Percentiles rank a stretch among this genome's conserved stretches.
Conservation (phyloP, 164 flowering plant genomes). For the Amborella trichopoda region DNA sequence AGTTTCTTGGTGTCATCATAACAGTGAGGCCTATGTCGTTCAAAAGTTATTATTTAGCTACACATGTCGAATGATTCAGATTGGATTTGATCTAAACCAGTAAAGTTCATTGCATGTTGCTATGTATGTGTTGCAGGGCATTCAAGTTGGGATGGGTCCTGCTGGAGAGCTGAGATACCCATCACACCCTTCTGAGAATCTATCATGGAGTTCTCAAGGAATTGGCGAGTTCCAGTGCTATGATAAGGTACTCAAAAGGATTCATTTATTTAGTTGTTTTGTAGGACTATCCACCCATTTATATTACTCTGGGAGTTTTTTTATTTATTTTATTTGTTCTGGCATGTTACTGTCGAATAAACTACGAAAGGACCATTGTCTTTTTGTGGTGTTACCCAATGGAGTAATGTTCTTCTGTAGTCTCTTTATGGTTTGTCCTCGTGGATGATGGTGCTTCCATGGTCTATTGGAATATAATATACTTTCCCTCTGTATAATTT, state of each 20-base stretch:
- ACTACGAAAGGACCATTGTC: no score
- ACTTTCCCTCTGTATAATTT: no score
- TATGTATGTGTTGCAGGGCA: conserved; percentile 25
- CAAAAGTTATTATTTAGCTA: background rate
- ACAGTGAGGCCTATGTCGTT: conserved; percentile 39
- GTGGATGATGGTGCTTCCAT: no score
- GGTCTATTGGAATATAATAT: no score
- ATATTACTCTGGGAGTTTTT: no score
- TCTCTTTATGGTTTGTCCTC: no score
- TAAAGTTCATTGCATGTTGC: no score
- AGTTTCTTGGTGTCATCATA: conserved; percentile 35
- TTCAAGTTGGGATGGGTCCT: conserved; percentile 80
- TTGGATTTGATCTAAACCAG: no score
- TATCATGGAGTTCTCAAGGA: conserved; percentile 24
- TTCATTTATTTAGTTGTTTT: background rate
- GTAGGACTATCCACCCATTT: background rate
- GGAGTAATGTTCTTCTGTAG: no score
- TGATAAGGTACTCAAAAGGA: conserved; percentile 41
- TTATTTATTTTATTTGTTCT: background rate
- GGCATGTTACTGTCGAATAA: no score
- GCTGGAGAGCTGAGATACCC: conserved; percentile 75
- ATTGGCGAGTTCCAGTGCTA: conserved; percentile 72
- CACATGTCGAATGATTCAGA: no score
- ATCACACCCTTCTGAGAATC: conserved; percentile 32
- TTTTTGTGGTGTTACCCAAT: no score